phyloP scores from a whole-genome alignment of 208 protist genomes.

The Acanthamoeba lenticulata region DNA sequence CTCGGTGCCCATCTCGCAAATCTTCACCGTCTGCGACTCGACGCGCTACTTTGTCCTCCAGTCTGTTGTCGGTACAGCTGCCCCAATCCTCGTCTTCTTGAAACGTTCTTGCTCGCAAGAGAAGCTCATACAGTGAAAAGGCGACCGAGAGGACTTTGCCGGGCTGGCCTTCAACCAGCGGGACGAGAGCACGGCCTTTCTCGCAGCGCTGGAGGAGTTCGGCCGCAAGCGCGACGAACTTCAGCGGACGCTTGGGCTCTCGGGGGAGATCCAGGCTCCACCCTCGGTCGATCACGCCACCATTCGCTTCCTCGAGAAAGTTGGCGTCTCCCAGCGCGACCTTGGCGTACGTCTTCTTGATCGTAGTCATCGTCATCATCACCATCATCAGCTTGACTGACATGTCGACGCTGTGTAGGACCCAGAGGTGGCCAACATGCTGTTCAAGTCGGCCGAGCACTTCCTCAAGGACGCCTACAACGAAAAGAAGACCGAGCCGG shows the following conservation, averaged over 20 bases:
- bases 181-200: background rate
- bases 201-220: background rate
- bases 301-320: background rate
- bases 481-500: background rate
- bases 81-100: background rate
- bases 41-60: conserved; percentile 38
- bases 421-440: background rate
- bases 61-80: background rate
- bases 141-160: background rate
- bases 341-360: background rate
- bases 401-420: background rate
- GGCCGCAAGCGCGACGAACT: background rate
- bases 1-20: conserved; percentile 32
- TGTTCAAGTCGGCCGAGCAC: conserved; percentile 17
- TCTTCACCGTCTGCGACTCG: conserved; percentile 36
- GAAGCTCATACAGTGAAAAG: background rate
- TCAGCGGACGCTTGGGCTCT: background rate
- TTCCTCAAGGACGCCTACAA: background rate
- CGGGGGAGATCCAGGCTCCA: background rate
- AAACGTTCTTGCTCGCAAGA: background rate
- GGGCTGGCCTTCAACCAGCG: conserved; percentile 14
- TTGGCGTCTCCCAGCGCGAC: background rate
- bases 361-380: background rate
- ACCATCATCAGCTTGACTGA: too few species aligned
- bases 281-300: background rate